Conservation (phyloP, 345 rosid species). For the Pelargonium nanum region DNA sequence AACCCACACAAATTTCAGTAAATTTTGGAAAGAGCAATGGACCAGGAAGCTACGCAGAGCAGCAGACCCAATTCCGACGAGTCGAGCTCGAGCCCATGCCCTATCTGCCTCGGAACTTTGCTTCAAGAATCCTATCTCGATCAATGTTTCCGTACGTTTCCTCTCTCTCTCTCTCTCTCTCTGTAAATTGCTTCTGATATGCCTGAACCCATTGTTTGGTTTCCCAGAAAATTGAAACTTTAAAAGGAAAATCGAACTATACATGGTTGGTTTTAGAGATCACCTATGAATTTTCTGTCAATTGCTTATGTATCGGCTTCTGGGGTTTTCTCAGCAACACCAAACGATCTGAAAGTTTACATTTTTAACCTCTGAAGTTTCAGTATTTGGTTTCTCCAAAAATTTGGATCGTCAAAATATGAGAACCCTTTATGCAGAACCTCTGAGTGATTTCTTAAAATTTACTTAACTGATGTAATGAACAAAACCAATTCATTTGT, state of each 20-base stretch:
- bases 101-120: slow-evolving; percentile 61
- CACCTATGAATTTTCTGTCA: too few relatives aligned
- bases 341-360: too few relatives aligned
- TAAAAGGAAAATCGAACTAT: too few relatives aligned
- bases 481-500: background rate
- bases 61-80: slow-evolving; percentile 12
- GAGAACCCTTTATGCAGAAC: background rate
- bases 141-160: slow-evolving; percentile 61
- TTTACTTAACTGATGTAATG: background rate
- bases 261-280: too few relatives aligned
- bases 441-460: too few relatives aligned
- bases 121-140: slow-evolving; percentile 63
- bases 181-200: background rate
- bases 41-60: slow-evolving; percentile 1
- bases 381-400: background rate
- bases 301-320: too few relatives aligned
- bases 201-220: too few relatives aligned
- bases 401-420: background rate
- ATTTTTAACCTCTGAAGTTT: background rate
- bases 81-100: slow-evolving; percentile 44
- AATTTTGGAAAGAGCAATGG: background rate
- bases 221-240: too few relatives aligned
- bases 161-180: slow-evolving; percentile 8
- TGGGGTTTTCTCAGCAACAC: too few relatives aligned
- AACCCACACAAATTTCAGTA: too few relatives aligned